Conservation (phyloP, 768 basidiomycete species). For the Mycena polygramma region DNA sequence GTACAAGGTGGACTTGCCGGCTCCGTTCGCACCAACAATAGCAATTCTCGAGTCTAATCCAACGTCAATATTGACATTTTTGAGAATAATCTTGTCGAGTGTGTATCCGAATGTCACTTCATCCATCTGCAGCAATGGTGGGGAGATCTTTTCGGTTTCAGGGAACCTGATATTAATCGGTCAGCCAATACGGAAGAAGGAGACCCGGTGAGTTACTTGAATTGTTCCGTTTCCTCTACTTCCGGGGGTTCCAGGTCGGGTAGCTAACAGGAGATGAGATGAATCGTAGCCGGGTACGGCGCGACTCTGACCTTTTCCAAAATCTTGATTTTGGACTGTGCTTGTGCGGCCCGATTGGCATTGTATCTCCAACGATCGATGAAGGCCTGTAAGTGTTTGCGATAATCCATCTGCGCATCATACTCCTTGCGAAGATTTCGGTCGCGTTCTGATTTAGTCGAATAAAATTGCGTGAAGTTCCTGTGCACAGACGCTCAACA, state of each 20-base stretch:
- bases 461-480: conserved; percentile 99
- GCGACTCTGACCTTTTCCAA: conserved; percentile 71
- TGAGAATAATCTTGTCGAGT: conserved; percentile 80
- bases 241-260: conserved; percentile 96
- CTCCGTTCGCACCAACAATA: conserved; percentile 94
- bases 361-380: conserved; percentile 99
- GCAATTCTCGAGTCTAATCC: conserved; percentile 96
- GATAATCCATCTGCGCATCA: conserved; percentile 94
- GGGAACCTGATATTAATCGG: conserved; percentile 73
- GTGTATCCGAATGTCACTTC: conserved; percentile 93
- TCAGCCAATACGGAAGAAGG: conserved; percentile 6
- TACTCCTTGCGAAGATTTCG: conserved; percentile 94
- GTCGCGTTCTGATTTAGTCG: conserved; percentile 96
- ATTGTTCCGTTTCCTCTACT: conserved; percentile 91
- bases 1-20: conserved; percentile 95
- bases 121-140: conserved; percentile 92
- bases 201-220: conserved; percentile 69
- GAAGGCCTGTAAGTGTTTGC: conserved; percentile 96
- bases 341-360: conserved; percentile 94
- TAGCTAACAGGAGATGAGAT: conserved; percentile 60
- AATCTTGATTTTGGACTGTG: conserved; percentile 81
- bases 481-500: conserved; percentile 51
- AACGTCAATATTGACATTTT: conserved; percentile 88
- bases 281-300: not conserved
- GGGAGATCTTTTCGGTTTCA: conserved; percentile 97